Percentiles rank a stretch among this genome's conserved stretches.
Evolutionary conservation across 2,329 filamentous ascomycete genomes (phyloP).

Genomic region (Fusarium buxicola): DNA sequence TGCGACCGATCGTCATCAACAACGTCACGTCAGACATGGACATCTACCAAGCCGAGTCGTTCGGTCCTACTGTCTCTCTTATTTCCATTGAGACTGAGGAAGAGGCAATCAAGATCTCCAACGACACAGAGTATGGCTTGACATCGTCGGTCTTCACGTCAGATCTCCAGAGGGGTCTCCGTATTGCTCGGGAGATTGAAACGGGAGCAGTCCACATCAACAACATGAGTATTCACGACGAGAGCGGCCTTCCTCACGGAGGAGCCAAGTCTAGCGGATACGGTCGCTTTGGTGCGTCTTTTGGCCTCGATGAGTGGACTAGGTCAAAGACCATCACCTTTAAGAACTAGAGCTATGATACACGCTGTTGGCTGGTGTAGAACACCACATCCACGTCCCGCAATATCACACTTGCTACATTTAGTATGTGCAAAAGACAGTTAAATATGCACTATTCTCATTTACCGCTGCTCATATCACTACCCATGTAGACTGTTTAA

Average conservation of each 20-base stretch:
- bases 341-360: constrained; percentile 47
- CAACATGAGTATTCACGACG: constrained; percentile 73
- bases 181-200: constrained; percentile 72
- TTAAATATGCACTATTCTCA: no score
- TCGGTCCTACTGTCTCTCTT: constrained; percentile 79
- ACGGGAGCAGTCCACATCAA: constrained; percentile 77
- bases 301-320: constrained; percentile 71
- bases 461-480: no score
- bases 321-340: constrained; percentile 74
- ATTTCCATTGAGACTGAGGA: constrained; percentile 75
- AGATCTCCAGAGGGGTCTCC: constrained; percentile 69
- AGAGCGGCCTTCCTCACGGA: constrained; percentile 72
- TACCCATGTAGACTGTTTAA: no score
- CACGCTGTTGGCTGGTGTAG: no score
- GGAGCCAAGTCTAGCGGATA: constrained; percentile 73
- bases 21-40: constrained; percentile 75
- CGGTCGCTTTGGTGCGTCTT: constrained; percentile 67
- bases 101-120: constrained; percentile 78
- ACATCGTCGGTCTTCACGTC: constrained; percentile 77
- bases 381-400: no score
- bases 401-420: no score
- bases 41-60: constrained; percentile 79
- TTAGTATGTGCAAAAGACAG: no score
- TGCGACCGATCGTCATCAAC: constrained; percentile 76
- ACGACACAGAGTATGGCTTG: constrained; percentile 85